Evolutionary conservation across 2,329 filamentous ascomycete species (phyloP), one percentile per base, ranked within the genome.

Genomic region (Arthrocladium fulminans): DNA sequence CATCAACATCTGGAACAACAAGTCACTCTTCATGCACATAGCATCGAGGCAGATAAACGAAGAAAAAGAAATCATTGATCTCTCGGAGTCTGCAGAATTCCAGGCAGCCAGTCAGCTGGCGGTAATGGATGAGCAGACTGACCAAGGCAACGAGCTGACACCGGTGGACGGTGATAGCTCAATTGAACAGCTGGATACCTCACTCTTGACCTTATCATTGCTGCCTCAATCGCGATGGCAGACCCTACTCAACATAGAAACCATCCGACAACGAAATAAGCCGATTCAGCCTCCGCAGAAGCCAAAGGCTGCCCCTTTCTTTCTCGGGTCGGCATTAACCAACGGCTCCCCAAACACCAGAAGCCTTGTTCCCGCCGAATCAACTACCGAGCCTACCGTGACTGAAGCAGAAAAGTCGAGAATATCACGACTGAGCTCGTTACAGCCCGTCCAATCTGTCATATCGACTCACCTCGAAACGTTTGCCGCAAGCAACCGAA

Each of bases 1-100:
- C 10, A 83, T 98, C n/a, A 83, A 87, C 57, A 79, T 98, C 41
- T 98, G 92, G 90, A 96, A 87, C 19, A 98, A 98, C 67, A 86
- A 86, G 61, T 84, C 85, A 0, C 73, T 97, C 1, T 98, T 95
- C 72, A 86, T 83, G 48, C 88, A 95, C 58, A 81, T 95, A 0
- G 83, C 89, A 0, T 94, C 88, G 1, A 76, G 84, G 17, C 86
- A 92, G 58, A 85, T 98, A 50, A 83, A 84, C 2, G 87, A 94
- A 54, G 76, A 79, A 47, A 81, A 87, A 40, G 79, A 94, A 37
- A 69, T 79, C 10, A 75, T 88, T 15, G 68, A 74, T 3, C 77
- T 76, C 2, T 57, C 55, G 24, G 48, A 53, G 8, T 88, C 85
- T 0, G 79, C 79, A 2, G 84, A 82, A 34, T 87, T 86, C 23